Percentiles rank a stretch among this genome's conserved stretches.
Conservation (phyloP, 768 basidiomycete genomes). For the Phanerochaete carnosa region DNA sequence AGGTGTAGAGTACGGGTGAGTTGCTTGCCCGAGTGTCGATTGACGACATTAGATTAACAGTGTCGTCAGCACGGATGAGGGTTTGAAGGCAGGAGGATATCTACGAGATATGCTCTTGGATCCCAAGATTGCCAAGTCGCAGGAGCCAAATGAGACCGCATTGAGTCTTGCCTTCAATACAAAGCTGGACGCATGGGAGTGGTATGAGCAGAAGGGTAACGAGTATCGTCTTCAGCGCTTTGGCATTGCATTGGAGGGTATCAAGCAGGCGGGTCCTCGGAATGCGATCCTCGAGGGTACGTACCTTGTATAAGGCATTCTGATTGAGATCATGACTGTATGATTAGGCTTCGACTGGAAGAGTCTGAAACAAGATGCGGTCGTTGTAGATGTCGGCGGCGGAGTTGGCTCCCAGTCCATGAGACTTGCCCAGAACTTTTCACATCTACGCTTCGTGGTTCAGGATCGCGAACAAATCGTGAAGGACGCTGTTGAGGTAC, state of each 20-base stretch:
- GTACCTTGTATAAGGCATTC: not conserved
- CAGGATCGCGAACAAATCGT: no score
- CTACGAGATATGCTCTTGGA: conserved; percentile 19
- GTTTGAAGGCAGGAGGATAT: conserved; percentile 12
- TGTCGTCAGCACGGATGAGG: conserved; percentile 21
- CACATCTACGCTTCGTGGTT: conserved; percentile 24
- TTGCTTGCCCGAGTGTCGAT: conserved; percentile 1
- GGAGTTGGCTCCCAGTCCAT: conserved; percentile 26
- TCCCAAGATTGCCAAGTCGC: conserved; percentile 16
- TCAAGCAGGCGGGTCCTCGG: not conserved
- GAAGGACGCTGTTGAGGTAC: not conserved
- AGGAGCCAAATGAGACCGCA: conserved; percentile 15
- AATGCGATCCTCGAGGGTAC: not conserved
- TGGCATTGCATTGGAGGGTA: conserved; percentile 1
- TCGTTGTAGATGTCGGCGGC: no score
- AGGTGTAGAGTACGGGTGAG: conserved; percentile 13
- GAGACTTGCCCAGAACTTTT: conserved; percentile 17
- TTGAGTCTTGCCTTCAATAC: conserved; percentile 11
- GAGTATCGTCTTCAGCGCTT: not conserved
- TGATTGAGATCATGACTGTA: not conserved
- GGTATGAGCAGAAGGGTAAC: conserved; percentile 13
- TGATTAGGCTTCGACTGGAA: conserved; percentile 25
- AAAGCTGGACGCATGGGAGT: conserved; percentile 3
- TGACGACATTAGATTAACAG: not conserved
- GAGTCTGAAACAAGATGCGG: conserved; percentile 13